A percentile compares a stretch with the other conserved stretches of the same genome.
Conservation (phyloP, 352 stramenopile genomes). For the Peronosclerospora sorghi region DNA sequence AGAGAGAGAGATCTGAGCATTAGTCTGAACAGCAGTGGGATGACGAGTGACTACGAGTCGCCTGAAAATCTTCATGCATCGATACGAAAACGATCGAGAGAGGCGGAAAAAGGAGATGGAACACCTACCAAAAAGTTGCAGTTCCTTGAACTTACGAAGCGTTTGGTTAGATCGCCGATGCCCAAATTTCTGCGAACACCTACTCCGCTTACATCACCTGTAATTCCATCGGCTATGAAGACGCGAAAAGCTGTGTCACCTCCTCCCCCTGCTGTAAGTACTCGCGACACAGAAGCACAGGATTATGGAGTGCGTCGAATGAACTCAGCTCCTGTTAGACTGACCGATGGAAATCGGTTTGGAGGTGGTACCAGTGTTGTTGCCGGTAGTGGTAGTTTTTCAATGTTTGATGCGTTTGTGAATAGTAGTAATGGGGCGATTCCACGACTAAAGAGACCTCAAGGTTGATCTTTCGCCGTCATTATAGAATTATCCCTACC, state of each 20-base stretch:
- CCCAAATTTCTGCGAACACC: conserved; percentile 23
- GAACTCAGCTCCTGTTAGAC: conserved; percentile 25
- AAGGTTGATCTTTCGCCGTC: conserved; percentile 14
- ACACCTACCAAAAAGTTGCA: conserved; percentile 28
- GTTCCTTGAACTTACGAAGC: conserved; percentile 32
- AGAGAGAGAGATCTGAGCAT: conserved; percentile 25
- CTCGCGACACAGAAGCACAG: conserved; percentile 10
- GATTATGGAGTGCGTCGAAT: conserved; percentile 26
- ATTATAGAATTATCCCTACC: conserved; percentile 8
- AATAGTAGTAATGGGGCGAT: conserved; percentile 35
- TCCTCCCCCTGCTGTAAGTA: conserved; percentile 5
- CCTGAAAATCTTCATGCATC: conserved; percentile 17
- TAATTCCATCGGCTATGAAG: conserved; percentile 12
- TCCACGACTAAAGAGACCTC: conserved; percentile 30
- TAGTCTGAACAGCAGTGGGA: conserved; percentile 26
- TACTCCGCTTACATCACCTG: conserved; percentile 22
- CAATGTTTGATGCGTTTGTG: conserved; percentile 72
- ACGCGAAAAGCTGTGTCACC: conserved; percentile 19
- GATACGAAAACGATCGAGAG: conserved; percentile 21
- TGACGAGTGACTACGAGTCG: conserved; percentile 18
- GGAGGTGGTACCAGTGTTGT: conserved; percentile 14
- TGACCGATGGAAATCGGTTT: conserved; percentile 31
- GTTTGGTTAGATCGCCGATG: conserved; percentile 31
- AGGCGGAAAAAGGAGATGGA: conserved; percentile 7
- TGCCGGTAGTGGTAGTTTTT: conserved; percentile 16